phyloP scores from a whole-genome alignment of 345 rosid species.

The Gynandropsis gynandra region DNA sequence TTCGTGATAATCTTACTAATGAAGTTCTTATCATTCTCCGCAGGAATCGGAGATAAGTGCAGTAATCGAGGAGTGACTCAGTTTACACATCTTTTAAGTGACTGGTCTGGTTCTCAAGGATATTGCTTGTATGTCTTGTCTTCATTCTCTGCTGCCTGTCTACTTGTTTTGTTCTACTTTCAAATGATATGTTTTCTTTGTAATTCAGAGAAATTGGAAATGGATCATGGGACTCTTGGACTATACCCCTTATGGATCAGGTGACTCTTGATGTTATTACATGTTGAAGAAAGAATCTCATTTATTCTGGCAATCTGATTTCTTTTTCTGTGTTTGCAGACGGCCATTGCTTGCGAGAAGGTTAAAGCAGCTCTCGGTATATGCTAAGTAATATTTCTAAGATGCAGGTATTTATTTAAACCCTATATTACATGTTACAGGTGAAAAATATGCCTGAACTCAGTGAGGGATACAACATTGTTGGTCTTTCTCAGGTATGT shows the following conservation, averaged over 20 bases:
- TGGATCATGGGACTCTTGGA: conserved; percentile 93
- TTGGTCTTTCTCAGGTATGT: conserved; percentile 85
- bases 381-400: not conserved
- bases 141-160: conserved; percentile 5
- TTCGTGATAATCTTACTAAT: not conserved
- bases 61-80: conserved; percentile 41
- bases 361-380: conserved; percentile 33
- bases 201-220: conserved; percentile 70
- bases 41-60: conserved; percentile 81
- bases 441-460: conserved; percentile 71
- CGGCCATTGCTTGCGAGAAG: conserved; percentile 75
- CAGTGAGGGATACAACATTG: conserved; percentile 58
- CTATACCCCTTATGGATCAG: conserved; percentile 74
- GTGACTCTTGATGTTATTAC: conserved; percentile 25
- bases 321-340: conserved; percentile 43
- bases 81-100: conserved; percentile 60
- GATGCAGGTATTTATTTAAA: not conserved
- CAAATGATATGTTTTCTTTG: conserved; percentile 1
- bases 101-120: conserved; percentile 72
- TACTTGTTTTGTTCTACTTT: not conserved
- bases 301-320: not conserved
- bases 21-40: not conserved
- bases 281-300: not conserved
- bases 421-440: conserved; percentile 29
- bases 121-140: conserved; percentile 71